Evolutionary conservation across 208 protist genomes (phyloP).

Genomic region (Leishmania tarentolae): DNA sequence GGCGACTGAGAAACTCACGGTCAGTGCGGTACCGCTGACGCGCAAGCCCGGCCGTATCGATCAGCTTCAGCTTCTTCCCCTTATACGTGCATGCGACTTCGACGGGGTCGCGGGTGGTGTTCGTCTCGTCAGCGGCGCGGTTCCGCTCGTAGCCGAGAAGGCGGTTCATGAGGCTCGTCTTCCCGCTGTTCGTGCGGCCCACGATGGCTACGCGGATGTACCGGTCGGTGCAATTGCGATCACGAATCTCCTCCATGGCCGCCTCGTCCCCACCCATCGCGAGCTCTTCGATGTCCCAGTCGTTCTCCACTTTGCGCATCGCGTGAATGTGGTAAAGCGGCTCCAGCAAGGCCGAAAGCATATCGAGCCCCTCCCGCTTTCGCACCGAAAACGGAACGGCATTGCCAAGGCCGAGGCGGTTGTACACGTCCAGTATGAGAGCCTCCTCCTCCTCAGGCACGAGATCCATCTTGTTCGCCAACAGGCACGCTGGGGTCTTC

Average conservation of each 20-base stretch:
- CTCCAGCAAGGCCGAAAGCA: conserved; percentile 69
- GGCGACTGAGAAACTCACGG: conserved; percentile 80
- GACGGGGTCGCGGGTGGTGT: conserved; percentile 93
- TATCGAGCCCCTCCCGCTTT: conserved; percentile 69
- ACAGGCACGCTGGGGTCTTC: conserved; percentile 67
- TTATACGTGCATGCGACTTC: conserved; percentile 90
- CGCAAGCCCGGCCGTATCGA: conserved; percentile 89
- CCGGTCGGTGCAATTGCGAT: conserved; percentile 80
- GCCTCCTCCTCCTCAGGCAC: conserved; percentile 59
- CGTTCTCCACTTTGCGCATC: conserved; percentile 79
- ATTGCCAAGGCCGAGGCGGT: conserved; percentile 67
- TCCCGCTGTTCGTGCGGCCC: conserved; percentile 93
- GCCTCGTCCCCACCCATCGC: conserved; percentile 80
- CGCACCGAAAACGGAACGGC: conserved; percentile 77
- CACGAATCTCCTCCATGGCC: conserved; percentile 89
- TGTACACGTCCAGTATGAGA: conserved; percentile 63
- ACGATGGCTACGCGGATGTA: conserved; percentile 92
- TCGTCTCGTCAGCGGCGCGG: conserved; percentile 75
- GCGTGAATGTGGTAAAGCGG: conserved; percentile 83
- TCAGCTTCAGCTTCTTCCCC: conserved; percentile 86
- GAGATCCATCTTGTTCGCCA: conserved; percentile 93
- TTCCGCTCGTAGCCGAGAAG: conserved; percentile 92
- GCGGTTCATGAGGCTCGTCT: conserved; percentile 93
- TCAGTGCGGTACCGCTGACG: conserved; percentile 78
- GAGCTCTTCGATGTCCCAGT: conserved; percentile 90